Evolutionary conservation across 306 rosid genomes (phyloP).

Genomic region (Lathyrus tuberosus): DNA sequence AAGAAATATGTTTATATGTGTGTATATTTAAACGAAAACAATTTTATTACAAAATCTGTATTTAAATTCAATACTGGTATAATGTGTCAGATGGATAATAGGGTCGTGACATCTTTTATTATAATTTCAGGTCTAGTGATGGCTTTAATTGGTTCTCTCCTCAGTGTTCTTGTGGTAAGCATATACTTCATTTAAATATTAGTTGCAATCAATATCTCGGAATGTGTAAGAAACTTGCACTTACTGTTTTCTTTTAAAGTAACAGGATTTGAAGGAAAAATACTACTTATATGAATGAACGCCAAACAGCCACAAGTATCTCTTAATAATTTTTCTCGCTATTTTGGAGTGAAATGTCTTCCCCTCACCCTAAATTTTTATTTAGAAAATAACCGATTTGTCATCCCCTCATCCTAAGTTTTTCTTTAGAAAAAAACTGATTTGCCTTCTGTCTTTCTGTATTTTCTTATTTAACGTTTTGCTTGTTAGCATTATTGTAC

Average conservation of each 20-base stretch:
- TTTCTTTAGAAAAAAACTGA: background rate
- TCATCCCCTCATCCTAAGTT: background rate
- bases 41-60: background rate
- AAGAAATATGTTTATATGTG: conserved; percentile 2
- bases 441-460: background rate
- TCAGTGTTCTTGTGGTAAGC: conserved; percentile 68
- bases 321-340: background rate
- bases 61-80: background rate
- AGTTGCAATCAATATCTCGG: conserved; percentile 7
- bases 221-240: conserved; percentile 27
- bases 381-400: background rate
- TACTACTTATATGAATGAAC: background rate
- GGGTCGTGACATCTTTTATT: conserved; percentile 14
- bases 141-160: conserved; percentile 80
- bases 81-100: background rate
- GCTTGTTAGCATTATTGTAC: background rate
- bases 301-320: background rate
- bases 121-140: conserved; percentile 73
- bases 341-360: background rate
- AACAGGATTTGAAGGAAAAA: background rate
- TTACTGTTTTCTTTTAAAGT: background rate
- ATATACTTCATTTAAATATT: conserved; percentile 23
- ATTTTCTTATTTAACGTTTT: background rate
- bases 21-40: background rate
- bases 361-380: background rate